Evolutionary conservation across 306 rosid genomes (phyloP).

Genomic region (Prunus mume): DNA sequence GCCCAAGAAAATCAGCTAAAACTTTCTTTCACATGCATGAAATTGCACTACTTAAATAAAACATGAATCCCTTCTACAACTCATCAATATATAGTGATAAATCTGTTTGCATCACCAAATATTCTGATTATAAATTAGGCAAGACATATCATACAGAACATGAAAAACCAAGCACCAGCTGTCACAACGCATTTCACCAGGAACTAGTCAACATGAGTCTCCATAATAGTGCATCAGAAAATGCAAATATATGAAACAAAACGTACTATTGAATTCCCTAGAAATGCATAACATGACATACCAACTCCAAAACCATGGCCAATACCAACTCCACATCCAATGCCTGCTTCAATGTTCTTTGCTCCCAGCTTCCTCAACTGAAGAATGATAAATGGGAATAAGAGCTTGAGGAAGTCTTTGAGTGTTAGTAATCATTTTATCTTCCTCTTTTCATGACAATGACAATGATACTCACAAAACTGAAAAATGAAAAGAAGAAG

Average conservation of each 20-base stretch:
- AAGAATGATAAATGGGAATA: conserved; percentile 7
- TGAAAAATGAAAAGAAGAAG: not conserved
- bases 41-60: not conserved
- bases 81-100: not conserved
- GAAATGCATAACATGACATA: conserved; percentile 35
- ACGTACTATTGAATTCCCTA: not conserved
- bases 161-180: not conserved
- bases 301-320: conserved; percentile 99
- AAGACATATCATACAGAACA: not conserved
- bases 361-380: conserved; percentile 91
- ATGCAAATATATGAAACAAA: not conserved
- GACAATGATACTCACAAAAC: not conserved
- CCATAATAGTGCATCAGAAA: not conserved
- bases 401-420: not conserved
- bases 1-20: no score
- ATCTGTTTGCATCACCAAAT: not conserved
- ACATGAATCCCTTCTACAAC: not conserved
- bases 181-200: not conserved
- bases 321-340: conserved; percentile 96
- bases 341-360: conserved; percentile 71
- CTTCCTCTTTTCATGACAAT: not conserved
- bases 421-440: not conserved
- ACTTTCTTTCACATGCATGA: not conserved
- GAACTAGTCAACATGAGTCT: not conserved
- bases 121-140: not conserved